Base-by-base conservation (phyloP, 192 early-diverging fungal genomes). In the Dissophora ornata region DNA sequence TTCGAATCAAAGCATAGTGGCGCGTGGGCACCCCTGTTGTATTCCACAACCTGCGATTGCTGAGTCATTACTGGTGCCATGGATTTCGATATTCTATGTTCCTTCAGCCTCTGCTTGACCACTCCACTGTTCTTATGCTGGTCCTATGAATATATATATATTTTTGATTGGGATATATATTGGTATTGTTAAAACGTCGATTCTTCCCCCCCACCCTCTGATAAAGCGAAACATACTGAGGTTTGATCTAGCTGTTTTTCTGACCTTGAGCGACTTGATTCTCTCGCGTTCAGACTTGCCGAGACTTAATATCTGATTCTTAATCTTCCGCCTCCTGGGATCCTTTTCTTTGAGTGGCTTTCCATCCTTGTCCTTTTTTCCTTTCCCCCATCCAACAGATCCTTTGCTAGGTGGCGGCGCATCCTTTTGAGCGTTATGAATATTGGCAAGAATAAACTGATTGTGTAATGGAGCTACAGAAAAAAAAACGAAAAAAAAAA, bases 381-480 rank as follows among this genome's bases (percentile, higher is more conserved):
- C 71, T 57, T 84, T 84, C 12, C 70, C 79, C 89, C 65, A 90
- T 65, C 74, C 90, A 51, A 85, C 81, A 8, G 80, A 71, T 12
- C 86, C 83, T 61, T 87, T 83, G 25, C 82, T 85, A 11, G 91
- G 91, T 30, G 91, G 91, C 18, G 84, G 85, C 55, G 84, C 83
- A 25, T 86, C 85, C 68, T 74, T 84, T 59, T 91, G 91, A 25
- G 91, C 91, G 78, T 92, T 92, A 57, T 92, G 91, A 40, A 92
- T 90, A 9, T 89, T 91, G 29, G 90, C 90, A 24, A 92, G 79
- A 49, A 92, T 92, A 71, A 92, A 92, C 54, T 87, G 82, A 67
- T 92, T 92, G 71, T 92, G 91, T 33, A 92, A 79, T 13, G 75
- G 71, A 1, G 89, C 85, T 86, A 57, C 18, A 3, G 24, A 49